Evolutionary conservation across 495 filamentous ascomycete genomes (phyloP).

Genomic region (Emericellopsis terricola): DNA sequence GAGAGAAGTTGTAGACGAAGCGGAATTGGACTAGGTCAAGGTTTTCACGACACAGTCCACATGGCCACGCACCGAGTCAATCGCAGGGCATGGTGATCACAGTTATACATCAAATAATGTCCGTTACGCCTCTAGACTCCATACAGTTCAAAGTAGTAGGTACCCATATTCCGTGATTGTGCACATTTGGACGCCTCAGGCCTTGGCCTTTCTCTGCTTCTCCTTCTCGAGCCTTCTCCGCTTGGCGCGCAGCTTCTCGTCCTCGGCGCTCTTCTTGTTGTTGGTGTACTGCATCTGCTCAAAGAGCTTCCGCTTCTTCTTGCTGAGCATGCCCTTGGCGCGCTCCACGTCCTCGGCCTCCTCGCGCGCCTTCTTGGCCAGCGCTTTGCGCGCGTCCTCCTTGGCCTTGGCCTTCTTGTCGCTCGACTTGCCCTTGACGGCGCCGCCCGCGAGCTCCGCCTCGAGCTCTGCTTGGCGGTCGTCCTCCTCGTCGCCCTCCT

Average conservation of each 20-base stretch:
- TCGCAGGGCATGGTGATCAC: too few species aligned
- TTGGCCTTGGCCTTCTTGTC: slow-evolving; percentile 39
- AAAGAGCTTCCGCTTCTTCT: slow-evolving; percentile 76
- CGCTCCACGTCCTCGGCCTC: slow-evolving; percentile 73
- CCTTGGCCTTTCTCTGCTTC: slow-evolving; percentile 12
- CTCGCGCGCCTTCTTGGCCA: slow-evolving; percentile 48
- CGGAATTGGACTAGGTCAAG: too few species aligned
- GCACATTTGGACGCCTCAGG: too few species aligned
- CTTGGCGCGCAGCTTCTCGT: slow-evolving; percentile 58
- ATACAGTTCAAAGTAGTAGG: too few species aligned
- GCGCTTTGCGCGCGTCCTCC: slow-evolving; percentile 43
- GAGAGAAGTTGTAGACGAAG: too few species aligned
- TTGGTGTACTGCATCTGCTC: slow-evolving; percentile 88
- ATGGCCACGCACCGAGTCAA: too few species aligned
- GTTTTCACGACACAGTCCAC: too few species aligned
- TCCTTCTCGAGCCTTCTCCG: slow-evolving; percentile 75
- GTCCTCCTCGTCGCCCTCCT: slow-evolving; percentile 22
- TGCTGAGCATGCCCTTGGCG: slow-evolving; percentile 82
- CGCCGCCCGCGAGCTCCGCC: slow-evolving; percentile 72
- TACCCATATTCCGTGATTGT: too few species aligned
- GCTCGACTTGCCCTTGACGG: slow-evolving; percentile 22
- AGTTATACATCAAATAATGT: too few species aligned
- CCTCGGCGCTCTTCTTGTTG: slow-evolving; percentile 66
- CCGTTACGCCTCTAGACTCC: too few species aligned
- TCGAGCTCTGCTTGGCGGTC: slow-evolving; percentile 56